A percentile compares a stretch with the other conserved stretches of the same genome.
These are phyloP conservation scores for Thraustotheca clavata DNA, from an alignment of 352 stramenopile genomes.

Conservation along the genomic window DNA sequence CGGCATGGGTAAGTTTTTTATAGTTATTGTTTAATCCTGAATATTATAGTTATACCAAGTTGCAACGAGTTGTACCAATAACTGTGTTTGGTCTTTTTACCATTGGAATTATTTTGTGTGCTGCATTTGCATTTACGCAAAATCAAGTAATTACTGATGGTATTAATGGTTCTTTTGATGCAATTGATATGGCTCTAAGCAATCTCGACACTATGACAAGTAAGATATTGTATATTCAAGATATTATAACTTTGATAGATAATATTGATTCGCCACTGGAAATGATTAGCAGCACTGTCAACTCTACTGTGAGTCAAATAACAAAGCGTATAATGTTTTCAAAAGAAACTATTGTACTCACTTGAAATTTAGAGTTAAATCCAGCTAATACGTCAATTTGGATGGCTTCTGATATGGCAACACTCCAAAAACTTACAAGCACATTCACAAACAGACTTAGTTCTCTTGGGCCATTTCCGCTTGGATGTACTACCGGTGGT, in stretches of 20 bases:
- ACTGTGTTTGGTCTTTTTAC: constrained; percentile 50
- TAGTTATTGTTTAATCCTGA: not conserved
- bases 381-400: not conserved
- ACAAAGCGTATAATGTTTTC: not conserved
- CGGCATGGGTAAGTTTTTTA: constrained; percentile 34
- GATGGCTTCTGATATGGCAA: not conserved
- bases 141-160: constrained; percentile 76
- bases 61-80: constrained; percentile 57
- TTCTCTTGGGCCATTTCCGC: not conserved
- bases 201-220: constrained; percentile 49
- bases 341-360: not conserved
- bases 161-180: constrained; percentile 44
- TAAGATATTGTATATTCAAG: not conserved
- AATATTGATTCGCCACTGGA: constrained; percentile 50
- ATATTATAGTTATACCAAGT: constrained; percentile 50
- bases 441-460: not conserved
- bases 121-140: constrained; percentile 54
- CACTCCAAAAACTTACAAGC: not conserved
- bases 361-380: not conserved
- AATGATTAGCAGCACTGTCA: not conserved
- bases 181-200: constrained; percentile 60
- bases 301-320: constrained; percentile 1
- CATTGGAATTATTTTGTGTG: constrained; percentile 62
- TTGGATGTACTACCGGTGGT: not conserved
- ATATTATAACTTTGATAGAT: constrained; percentile 28